Evolutionary conservation across 31 red algal genomes (phyloP), one percentile per base, ranked within the genome.

Genomic region (Endocladia muricata): DNA sequence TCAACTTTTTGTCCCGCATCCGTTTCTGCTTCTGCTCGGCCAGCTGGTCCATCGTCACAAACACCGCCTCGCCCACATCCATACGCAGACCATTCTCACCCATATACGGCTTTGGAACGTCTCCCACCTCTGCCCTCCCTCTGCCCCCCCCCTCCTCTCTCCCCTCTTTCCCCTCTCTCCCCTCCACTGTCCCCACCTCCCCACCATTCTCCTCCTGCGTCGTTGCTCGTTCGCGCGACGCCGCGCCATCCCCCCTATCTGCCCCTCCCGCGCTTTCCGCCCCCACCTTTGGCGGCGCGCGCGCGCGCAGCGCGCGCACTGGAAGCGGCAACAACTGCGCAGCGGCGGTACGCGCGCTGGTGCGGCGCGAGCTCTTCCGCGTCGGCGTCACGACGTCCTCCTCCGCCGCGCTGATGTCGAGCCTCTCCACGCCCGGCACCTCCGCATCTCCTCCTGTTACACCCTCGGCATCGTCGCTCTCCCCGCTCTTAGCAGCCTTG

Each of bases 31-130:
- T 85, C 28, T 61, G 65, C 1, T 77, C 70, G 25, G 61, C 54
- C 55, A 94, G 85, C 55, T 89, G 79, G 1, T 85, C 84, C 3
- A 61, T 51, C 4, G 77, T 78, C 13, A 75, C 77, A 65, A 94
- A 94, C 37, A 82, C 65, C 25, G 75, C 56, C 6, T 83, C 81
- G 42, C 70, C 85, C 22, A 91, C 44, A 25, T 49, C 47, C 71
- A 85, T 75, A 3, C 38, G 28, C 48, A 85, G 41, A 1, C 82
- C 82, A 19, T 85, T 56, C 3, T 57, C 71, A 5, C 33, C 61
- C 61, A 68, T 75, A 4, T 58, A 61, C 9, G 82, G 82, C 4
- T 48, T 31, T 29, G 72, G 70, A 13, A 28, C 30, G 0, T 15
- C 25, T 58, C 30, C 4, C 55, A 28, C 55, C 25, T 58, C 13